Conservation (phyloP, 78 protist species). For the Dictyostelium capitatum region DNA sequence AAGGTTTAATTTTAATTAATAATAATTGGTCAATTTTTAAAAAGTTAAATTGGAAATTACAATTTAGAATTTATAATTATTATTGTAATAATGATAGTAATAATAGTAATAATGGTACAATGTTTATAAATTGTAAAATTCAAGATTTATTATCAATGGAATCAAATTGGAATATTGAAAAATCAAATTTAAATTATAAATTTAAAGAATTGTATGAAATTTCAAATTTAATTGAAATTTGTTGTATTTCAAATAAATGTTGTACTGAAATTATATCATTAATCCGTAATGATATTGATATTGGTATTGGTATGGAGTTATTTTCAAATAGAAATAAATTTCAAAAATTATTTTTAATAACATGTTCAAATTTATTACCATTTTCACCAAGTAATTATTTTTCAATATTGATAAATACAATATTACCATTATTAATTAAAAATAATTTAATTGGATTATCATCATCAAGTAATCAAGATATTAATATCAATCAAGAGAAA, state of each 20-base stretch:
- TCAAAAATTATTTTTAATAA: slow-evolving; percentile 10
- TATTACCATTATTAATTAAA: background rate
- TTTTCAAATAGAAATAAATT: slow-evolving; percentile 7
- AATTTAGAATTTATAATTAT: slow-evolving; percentile 8
- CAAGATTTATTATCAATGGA: background rate
- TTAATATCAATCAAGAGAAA: too few relatives aligned
- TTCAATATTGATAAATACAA: background rate
- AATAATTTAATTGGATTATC: background rate
- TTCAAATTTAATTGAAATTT: slow-evolving; percentile 1
- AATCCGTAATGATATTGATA: background rate
- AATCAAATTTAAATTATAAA: background rate
- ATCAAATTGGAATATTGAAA: background rate
- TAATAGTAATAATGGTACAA: background rate
- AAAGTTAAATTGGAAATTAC: slow-evolving; percentile 15
- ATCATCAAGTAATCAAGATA: background rate
- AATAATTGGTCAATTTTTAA: background rate
- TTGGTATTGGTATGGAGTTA: background rate
- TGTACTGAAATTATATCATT: background rate
- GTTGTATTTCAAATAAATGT: background rate
- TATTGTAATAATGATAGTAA: background rate
- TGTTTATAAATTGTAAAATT: background rate
- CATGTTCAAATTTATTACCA: slow-evolving; percentile 1
- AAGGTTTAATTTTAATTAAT: background rate
- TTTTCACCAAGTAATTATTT: slow-evolving; percentile 3
- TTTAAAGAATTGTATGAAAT: background rate